Conservation (phyloP, 2,329 filamentous ascomycete species). For the Dothiorella sarmentorum region DNA sequence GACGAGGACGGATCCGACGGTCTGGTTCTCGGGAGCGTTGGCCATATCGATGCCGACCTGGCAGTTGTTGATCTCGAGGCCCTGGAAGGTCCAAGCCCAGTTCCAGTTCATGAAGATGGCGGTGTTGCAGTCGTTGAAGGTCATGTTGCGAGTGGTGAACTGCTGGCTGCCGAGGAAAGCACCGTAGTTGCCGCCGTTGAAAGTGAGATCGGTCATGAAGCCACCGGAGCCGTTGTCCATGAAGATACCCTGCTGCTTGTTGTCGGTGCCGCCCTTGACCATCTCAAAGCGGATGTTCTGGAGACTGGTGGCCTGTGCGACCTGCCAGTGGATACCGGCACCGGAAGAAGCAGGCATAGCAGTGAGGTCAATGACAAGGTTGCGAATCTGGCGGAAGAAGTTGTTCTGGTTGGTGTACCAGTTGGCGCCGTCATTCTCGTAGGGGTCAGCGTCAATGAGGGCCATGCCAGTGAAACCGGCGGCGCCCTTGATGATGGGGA, state of each 20-base stretch:
- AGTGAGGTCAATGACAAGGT: slow-evolving; percentile 50
- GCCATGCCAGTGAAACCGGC: slow-evolving; percentile 73
- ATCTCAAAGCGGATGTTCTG: slow-evolving; percentile 62
- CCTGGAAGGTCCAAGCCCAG: slow-evolving; percentile 50
- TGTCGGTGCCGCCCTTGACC: slow-evolving; percentile 41
- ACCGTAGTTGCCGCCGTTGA: slow-evolving; percentile 60
- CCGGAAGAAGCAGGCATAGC: slow-evolving; percentile 31
- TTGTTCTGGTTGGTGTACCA: slow-evolving; percentile 55
- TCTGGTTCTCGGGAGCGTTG: slow-evolving; percentile 62
- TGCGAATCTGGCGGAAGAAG: slow-evolving; percentile 55
- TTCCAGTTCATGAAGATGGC: slow-evolving; percentile 55
- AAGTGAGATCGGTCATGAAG: slow-evolving; percentile 57
- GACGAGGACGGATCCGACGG: slow-evolving; percentile 80
- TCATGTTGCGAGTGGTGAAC: slow-evolving; percentile 52
- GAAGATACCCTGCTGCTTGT: slow-evolving; percentile 58
- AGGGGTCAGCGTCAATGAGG: slow-evolving; percentile 85
- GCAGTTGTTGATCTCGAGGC: slow-evolving; percentile 46
- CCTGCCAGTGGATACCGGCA: slow-evolving; percentile 64
- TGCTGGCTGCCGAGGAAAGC: slow-evolving; percentile 64
- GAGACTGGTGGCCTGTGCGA: slow-evolving; percentile 61
- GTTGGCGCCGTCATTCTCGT: slow-evolving; percentile 57
- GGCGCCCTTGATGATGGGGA: slow-evolving; percentile 69
- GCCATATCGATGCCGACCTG: slow-evolving; percentile 50
- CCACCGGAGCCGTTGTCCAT: slow-evolving; percentile 60
- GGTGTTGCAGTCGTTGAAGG: slow-evolving; percentile 48